A percentile compares a stretch with the other conserved stretches of the same genome.
Conservation (phyloP, 2,329 filamentous ascomycete genomes). For the Pseudocercospora fijiensis region DNA sequence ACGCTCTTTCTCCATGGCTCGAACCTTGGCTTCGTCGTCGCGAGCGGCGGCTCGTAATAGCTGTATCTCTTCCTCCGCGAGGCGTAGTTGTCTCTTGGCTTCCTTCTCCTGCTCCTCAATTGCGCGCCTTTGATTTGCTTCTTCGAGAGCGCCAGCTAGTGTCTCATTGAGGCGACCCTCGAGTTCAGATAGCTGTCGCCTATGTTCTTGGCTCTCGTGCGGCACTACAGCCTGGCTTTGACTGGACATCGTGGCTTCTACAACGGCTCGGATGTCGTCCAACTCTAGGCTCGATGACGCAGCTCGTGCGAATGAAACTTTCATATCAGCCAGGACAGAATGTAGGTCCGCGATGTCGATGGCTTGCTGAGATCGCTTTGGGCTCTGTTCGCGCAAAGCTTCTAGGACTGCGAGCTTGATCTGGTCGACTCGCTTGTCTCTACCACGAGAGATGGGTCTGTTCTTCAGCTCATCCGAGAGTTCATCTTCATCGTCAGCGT, state of each 20-base stretch:
- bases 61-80: constrained; percentile 52
- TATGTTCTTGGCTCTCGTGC: constrained; percentile 29
- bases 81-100: constrained; percentile 45
- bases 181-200: constrained; percentile 34
- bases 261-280: constrained; percentile 43
- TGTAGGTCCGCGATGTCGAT: constrained; percentile 44
- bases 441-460: constrained; percentile 72
- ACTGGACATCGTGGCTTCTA: constrained; percentile 38
- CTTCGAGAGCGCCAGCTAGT: constrained; percentile 40
- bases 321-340: constrained; percentile 50
- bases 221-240: constrained; percentile 34
- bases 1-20: constrained; percentile 46
- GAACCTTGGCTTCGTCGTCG: constrained; percentile 46
- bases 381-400: constrained; percentile 53
- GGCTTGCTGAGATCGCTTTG: constrained; percentile 27
- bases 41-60: constrained; percentile 45
- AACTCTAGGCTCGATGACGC: constrained; percentile 47
- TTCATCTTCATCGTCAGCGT: constrained; percentile 82
- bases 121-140: constrained; percentile 44
- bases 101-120: constrained; percentile 48
- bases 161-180: constrained; percentile 38
- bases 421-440: constrained; percentile 78
- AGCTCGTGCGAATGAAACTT: constrained; percentile 49
- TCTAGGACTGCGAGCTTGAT: constrained; percentile 62
- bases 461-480: constrained; percentile 62